These are phyloP conservation scores for Apiotrichum gracile DNA, from an alignment of 1,284 basidiomycete genomes.

Conservation along the genomic window DNA sequence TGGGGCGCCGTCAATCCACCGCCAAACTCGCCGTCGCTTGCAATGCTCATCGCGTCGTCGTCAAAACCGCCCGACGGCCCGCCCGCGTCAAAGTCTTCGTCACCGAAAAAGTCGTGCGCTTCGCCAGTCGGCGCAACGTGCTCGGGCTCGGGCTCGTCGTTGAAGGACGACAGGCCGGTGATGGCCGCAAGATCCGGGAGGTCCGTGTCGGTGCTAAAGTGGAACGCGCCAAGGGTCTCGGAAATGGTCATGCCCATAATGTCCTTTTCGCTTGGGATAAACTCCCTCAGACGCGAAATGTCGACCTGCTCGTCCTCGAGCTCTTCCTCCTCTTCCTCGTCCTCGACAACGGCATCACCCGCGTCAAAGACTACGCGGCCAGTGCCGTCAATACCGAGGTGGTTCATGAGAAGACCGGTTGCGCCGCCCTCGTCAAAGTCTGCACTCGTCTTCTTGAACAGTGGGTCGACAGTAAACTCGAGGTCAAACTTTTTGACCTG, in stretches of 20 bases:
- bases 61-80: constrained; percentile 54
- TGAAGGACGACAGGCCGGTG: constrained; percentile 27
- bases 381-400: constrained; percentile 74
- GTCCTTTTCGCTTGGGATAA: constrained; percentile 61
- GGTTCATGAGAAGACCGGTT: constrained; percentile 88
- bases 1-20: constrained; percentile 14
- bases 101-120: constrained; percentile 50
- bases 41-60: constrained; percentile 38
- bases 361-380: constrained; percentile 94
- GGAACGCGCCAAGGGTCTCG: constrained; percentile 70
- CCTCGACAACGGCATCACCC: constrained; percentile 71
- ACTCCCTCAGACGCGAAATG: constrained; percentile 62
- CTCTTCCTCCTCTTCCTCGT: constrained; percentile 67
- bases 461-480: constrained; percentile 91
- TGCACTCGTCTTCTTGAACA: constrained; percentile 96
- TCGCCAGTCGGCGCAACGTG: constrained; percentile 25
- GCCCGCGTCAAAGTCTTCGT: constrained; percentile 66
- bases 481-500: constrained; percentile 88
- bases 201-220: constrained; percentile 61
- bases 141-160: constrained; percentile 18
- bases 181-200: constrained; percentile 49
- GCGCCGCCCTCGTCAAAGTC: constrained; percentile 99
- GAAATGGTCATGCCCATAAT: constrained; percentile 68
- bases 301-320: constrained; percentile 47
- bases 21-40: constrained; percentile 47